A percentile compares a stretch with the other conserved stretches of the same genome.
These are phyloP conservation scores for Haberlea rhodopensis DNA, from an alignment of 257 asterid genomes.

Conservation along the genomic window DNA sequence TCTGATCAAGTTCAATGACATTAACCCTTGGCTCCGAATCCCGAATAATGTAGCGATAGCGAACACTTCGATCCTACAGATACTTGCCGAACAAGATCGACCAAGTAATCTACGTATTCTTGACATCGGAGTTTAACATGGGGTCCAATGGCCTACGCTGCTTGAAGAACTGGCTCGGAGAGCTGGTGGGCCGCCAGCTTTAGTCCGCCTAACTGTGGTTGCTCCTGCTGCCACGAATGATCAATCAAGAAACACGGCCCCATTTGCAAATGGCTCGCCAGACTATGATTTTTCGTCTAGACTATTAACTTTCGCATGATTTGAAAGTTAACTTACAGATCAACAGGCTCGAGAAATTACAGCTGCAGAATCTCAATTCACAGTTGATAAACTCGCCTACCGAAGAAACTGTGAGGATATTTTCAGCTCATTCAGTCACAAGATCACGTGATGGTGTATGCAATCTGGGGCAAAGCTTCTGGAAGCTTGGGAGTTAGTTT, in stretches of 20 bases:
- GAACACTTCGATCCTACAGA: constrained; percentile 74
- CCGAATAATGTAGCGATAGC: constrained; percentile 77
- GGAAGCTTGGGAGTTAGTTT: no score
- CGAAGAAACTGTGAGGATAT: no score
- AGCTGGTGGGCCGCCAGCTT: constrained; percentile 75
- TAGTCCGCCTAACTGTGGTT: constrained; percentile 68
- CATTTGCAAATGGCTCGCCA: constrained; percentile 52
- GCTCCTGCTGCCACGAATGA: constrained; percentile 36
- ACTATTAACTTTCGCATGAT: constrained; percentile 63
- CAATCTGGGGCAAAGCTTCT: no score
- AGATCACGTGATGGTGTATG: no score
- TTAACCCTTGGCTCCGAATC: constrained; percentile 81
- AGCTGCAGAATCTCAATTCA: constrained; percentile 51
- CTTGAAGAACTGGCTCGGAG: constrained; percentile 68
- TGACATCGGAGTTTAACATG: constrained; percentile 87
- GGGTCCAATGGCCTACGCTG: constrained; percentile 88
- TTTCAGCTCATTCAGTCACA: no score
- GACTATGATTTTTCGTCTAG: constrained; percentile 59
- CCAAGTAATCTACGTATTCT: constrained; percentile 64
- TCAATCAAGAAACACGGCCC: constrained; percentile 34
- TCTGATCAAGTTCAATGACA: constrained; percentile 69
- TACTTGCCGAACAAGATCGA: constrained; percentile 43
- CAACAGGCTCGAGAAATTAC: constrained; percentile 52
- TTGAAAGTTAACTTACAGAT: constrained; percentile 72
- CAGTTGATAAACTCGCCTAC: constrained; percentile 45